Evolutionary conservation across 345 rosid genomes (phyloP).

Genomic region (Linum trigynum): DNA sequence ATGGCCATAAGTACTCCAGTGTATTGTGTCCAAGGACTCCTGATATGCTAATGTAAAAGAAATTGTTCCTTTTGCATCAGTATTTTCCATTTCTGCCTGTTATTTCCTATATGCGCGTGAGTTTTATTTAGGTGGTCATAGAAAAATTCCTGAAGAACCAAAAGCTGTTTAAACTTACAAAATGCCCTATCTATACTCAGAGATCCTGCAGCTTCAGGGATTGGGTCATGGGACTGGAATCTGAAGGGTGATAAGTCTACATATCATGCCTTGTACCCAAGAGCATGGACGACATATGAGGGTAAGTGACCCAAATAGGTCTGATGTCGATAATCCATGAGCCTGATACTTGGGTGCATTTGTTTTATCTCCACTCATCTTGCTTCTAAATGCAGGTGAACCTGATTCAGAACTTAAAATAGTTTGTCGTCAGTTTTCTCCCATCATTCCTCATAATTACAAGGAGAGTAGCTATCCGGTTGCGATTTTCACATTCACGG

Average conservation of each 20-base stretch:
- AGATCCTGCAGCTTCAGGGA: conserved; percentile 47
- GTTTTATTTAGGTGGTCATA: no score
- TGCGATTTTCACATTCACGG: conserved; percentile 74
- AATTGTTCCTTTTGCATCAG: background rate
- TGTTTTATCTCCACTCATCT: background rate
- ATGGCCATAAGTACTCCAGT: conserved; percentile 58
- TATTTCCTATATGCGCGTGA: no score
- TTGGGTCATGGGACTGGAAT: conserved; percentile 93
- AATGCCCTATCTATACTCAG: conserved; percentile 26
- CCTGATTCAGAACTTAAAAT: conserved; percentile 86
- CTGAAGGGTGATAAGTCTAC: conserved; percentile 66
- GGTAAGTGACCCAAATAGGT: conserved; percentile 36
- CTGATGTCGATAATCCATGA: conserved; percentile 3
- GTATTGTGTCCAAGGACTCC: conserved; percentile 58
- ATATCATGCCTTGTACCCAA: conserved; percentile 89
- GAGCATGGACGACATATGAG: conserved; percentile 91
- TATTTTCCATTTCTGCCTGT: background rate
- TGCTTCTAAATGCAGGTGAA: conserved; percentile 46
- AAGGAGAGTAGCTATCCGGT: conserved; percentile 90
- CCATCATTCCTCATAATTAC: conserved; percentile 84
- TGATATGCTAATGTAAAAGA: conserved; percentile 46
- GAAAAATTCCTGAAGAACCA: no score
- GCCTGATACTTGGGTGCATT: background rate
- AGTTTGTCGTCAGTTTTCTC: conserved; percentile 85
- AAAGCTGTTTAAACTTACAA: conserved; percentile 8